Conservation (phyloP, 2,329 filamentous ascomycete species). For the Niveomyces coronatus region DNA sequence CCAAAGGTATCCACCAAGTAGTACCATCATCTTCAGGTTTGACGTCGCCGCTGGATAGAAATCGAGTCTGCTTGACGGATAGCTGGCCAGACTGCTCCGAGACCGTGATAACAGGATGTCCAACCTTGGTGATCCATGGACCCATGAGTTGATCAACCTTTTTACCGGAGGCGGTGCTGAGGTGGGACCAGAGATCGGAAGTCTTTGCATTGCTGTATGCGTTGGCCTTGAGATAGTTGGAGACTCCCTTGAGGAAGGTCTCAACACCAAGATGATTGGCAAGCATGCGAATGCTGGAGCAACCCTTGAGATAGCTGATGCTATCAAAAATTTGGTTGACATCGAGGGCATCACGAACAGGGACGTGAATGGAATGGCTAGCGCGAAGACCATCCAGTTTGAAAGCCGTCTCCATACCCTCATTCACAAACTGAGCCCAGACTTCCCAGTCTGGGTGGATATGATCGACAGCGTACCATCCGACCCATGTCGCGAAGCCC, state of each 20-base stretch:
- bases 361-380: conserved; percentile 93
- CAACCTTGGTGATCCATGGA: conserved; percentile 91
- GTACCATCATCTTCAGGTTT: conserved; percentile 86
- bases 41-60: conserved; percentile 84
- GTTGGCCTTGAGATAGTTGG: conserved; percentile 79
- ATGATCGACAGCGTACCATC: conserved; percentile 84
- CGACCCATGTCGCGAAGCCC: conserved; percentile 96
- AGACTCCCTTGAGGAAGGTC: conserved; percentile 82
- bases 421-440: conserved; percentile 94
- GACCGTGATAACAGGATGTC: conserved; percentile 82
- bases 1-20: conserved; percentile 91
- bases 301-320: conserved; percentile 95
- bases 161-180: conserved; percentile 78
- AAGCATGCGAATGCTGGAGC: conserved; percentile 93
- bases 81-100: conserved; percentile 77
- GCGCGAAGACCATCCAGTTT: conserved; percentile 80
- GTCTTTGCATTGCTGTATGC: conserved; percentile 87
- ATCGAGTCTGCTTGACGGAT: conserved; percentile 73
- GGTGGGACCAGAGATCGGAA: conserved; percentile 78
- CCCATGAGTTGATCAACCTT: conserved; percentile 85
- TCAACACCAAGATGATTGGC: conserved; percentile 81
- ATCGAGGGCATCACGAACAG: conserved; percentile 84
- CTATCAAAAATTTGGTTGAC: conserved; percentile 97
- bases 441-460: conserved; percentile 96
- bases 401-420: conserved; percentile 87